Evolutionary conservation across 306 rosid species (phyloP), one percentile per base, ranked within the genome.

Genomic region (Ochetophila trinervis): DNA sequence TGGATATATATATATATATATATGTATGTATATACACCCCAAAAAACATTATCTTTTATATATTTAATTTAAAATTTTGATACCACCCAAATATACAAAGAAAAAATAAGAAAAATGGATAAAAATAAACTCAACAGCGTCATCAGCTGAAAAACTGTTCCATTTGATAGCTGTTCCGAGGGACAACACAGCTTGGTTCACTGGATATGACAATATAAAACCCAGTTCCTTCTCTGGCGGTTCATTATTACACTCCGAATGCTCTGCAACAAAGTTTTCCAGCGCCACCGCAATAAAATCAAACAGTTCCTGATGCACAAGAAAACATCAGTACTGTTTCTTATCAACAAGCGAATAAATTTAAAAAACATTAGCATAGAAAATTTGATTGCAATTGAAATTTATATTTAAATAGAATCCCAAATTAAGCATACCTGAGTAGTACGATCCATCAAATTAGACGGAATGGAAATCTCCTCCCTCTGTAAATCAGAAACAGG

Each of bases 281-380:
- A 88, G 68, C 82, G 84, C 92, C 62, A 68, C 66, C 16, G 86
- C 92, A 57, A 86, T 70, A 37, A 80, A 88, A 48, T 84, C 84
- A 65, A 66, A 76, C 61, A 80, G 32, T 57, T 75, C 88, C 90
- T 86, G 62, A 23, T 30, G 57, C 65, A 24, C 53, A 69, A 9
- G 5, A 74, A 66, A 16, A 44, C 2, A 22, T 30, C 6, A 65
- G 3, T 50, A 18, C 32, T 27, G 32, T 27, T 27, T 27, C 32
- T 27, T 4, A 1, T 27, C 32, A 2, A 27, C 32, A 27, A 27
- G 32, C 4, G 32, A 27, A 27, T 27, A 27, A 27, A 1, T 27
- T 27, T 27, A 2, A 27, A 27, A 27, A 27, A 27, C 32, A n/a
- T n/a, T 27, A 27, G 32, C 4, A 27, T 4, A 27, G 32, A 27